Evolutionary conservation across 2,329 filamentous ascomycete species (phyloP), one percentile per base, ranked within the genome.

Genomic region (Neophaeococcomyces aloes): DNA sequence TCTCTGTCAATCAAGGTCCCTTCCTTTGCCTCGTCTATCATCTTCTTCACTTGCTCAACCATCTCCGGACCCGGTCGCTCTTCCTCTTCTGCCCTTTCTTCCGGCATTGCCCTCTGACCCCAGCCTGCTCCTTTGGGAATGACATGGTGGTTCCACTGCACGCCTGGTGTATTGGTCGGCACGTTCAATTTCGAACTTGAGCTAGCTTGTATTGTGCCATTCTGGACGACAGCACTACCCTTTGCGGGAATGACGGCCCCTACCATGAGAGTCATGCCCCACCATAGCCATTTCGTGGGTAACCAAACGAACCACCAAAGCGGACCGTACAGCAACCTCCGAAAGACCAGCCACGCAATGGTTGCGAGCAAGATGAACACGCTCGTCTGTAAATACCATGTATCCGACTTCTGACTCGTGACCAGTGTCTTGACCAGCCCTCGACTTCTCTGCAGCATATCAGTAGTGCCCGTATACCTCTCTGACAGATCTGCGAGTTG

Each of bases 321-420:
- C 1, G 91, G 91, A 0, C 91, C 89, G 66, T 93, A 98, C 6
- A 98, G 59, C 31, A 89, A 70, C 34, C 91, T 71, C 21, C 91
- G 72, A 58, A 93, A 95, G 5, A 94, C 59, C 6, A 98, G 72
- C 91, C 91, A 98, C 23, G 69, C 71, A 32, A 88, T 78, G 1
- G 87, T 95, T 4, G 67, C 75, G 17, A 83, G 58, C 13, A 96
- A 74, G 54, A 95, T 72, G 60, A 88, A 93, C 53, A 96, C 79
- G 2, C 88, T 79, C 29, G 85, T 93, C 64, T 91, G 83, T 27
- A 98, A 75, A 61, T 98, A 98, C 91, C 91, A 98, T 2, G 88
- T 95, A 60, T 98, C 91, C 52, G 83, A 91, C 71, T 98, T 98
- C 60, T 93, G 86, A 51, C 85, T 91, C 48, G 78, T 78, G 36